phyloP scores from a whole-genome alignment of 108 stramenopile genomes.

The Fistulifera pelliculosa region DNA sequence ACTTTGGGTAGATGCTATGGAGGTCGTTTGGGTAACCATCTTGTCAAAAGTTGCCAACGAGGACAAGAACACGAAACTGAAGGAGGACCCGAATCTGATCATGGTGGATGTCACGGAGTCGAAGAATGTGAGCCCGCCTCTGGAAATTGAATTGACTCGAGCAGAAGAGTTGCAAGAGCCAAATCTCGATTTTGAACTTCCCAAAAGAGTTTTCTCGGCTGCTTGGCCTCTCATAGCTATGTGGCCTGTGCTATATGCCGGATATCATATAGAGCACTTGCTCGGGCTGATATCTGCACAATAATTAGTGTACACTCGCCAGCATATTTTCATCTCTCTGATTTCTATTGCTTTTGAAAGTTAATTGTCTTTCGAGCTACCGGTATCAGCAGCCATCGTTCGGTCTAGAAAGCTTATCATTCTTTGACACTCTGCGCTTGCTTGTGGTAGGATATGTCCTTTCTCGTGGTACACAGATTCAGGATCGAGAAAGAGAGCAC shows the following conservation, averaged over 20 bases:
- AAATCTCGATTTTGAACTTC: slow-evolving; percentile 5
- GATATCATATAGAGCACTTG: slow-evolving; percentile 7
- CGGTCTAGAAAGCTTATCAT: slow-evolving; percentile 9
- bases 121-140: slow-evolving; percentile 2
- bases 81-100: slow-evolving; percentile 6
- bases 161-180: slow-evolving; percentile 7
- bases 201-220: slow-evolving; percentile 1
- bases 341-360: too few relatives aligned
- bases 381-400: neutral
- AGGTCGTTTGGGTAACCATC: slow-evolving; percentile 87
- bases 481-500: slow-evolving; percentile 10
- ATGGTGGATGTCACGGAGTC: neutral
- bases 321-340: too few relatives aligned
- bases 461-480: slow-evolving; percentile 23
- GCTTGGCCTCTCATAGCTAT: slow-evolving; percentile 17
- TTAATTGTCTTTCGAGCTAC: too few relatives aligned
- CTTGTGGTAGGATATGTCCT: slow-evolving; percentile 19
- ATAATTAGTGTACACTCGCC: too few relatives aligned
- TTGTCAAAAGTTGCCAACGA: slow-evolving; percentile 49
- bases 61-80: slow-evolving; percentile 16
- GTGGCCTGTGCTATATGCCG: slow-evolving; percentile 19
- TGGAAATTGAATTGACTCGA: slow-evolving; percentile 14
- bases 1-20: slow-evolving; percentile 93
- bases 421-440: slow-evolving; percentile 3
- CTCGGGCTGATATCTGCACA: neutral